Evolutionary conservation across 148 eudicot species (phyloP), one percentile per base, ranked within the genome.

Genomic region (Dysphania ambrosioides): DNA sequence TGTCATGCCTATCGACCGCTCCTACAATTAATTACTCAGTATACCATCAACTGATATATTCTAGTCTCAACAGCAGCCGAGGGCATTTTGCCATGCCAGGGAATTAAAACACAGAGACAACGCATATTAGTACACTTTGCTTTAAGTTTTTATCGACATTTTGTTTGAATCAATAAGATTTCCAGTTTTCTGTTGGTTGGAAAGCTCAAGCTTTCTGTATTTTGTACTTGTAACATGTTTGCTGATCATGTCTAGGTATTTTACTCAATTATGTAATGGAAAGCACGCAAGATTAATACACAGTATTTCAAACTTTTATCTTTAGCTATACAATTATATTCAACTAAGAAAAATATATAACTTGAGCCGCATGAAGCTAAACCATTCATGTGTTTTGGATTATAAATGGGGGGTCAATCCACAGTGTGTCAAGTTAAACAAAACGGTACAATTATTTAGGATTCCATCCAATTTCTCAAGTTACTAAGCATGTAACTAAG

Each of bases 1-100:
- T 8, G 80, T 89, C 41, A 82, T 81, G 79, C 97, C 97, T 2
- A 65, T 81, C 58, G 75, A 84, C 40, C 88, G 79, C 77, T 78
- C 40, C 64, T 68, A 12, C 1, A 55, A 56, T 38, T 68, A 41
- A 42, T 18, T 24, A 26, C 12, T 58, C 26, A 12, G 18, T 41
- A 18, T 19, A 23, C 55, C 55, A 59, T 0, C 35, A 18, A 36
- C 44, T 27, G 26, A 23, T 53, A 19, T 19, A 24, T n/a, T 53
- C 58, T 53, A 0, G 24, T 5, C 58, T 24, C 26, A 21, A 6
- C 58, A 53, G 24, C 58, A 53, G 58, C 24, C 24, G 26, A 53
- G 21, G 58, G 58, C 2, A 38, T 16, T 32, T 24, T 18, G 32
- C n/a, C 16, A 0, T 58, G 63, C 74, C 16, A 23, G 66, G 66